Base-by-base conservation (phyloP, 495 filamentous ascomycete genomes). In the Hypomontagnella submonticulosa region DNA sequence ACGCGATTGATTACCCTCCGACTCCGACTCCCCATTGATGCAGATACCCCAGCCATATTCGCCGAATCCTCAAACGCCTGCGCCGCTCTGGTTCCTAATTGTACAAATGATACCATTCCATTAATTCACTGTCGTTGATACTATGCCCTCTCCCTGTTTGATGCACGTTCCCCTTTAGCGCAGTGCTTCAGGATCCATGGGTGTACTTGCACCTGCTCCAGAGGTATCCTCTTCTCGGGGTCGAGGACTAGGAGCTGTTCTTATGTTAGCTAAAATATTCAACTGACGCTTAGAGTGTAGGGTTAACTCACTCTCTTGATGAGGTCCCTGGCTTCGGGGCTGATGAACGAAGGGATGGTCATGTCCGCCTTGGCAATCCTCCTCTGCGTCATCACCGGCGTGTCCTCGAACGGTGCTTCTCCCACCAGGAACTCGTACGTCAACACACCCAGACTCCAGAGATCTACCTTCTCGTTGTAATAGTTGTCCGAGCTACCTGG, bases 161-260 rank as follows among this genome's bases (percentile, higher is more conserved):
- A 67, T 11, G 80, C 83, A 58, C 87, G 75, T 71, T 92, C 89
- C 4, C 91, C 88, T 77, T 92, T 93, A 11, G 88, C 83, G 75
- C 96, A 98, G 77, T 99, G 92, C 83, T 97, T 99, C 66, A 97
- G 71, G 63, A 99, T 97, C 95, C 95, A 99, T 19, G 95, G 94
- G 75, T 99, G 95, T 40, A 83, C 85, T 75, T 92, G 88, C 47
- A 97, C 90, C 34, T 97, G 91, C 12, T 95, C 92, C 1, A 99
- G 84, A 1, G 93, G 84, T 41, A 99, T 90, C 30, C 95, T 83
- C 82, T 97, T 96, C 72, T 97, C 92, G 0, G 95, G 96, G 64
- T 97, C 93, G 56, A 98, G 85, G 16, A 97, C 92, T 51, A 99
- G 85, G 36, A 99, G 80, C 93, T 97, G 12, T 44, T 19, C n/a